These are phyloP conservation scores for Ensete ventricosum DNA, from an alignment of 176 grass and related monocot genomes.

Conservation along the genomic window DNA sequence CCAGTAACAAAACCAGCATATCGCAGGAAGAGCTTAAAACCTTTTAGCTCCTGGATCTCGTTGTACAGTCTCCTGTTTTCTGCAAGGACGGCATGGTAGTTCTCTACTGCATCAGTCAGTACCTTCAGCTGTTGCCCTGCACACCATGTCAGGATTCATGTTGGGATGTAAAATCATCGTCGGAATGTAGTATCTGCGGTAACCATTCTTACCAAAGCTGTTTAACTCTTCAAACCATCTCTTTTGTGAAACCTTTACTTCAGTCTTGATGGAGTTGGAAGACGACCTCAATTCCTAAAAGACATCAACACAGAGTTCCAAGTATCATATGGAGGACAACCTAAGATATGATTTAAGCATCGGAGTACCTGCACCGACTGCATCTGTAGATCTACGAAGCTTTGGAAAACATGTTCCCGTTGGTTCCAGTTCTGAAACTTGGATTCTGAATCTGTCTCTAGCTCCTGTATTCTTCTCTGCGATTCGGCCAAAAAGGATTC, in stretches of 20 bases:
- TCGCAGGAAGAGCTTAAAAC: slow-evolving; percentile 16
- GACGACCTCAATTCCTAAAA: slow-evolving; percentile 73
- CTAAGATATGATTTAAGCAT: slow-evolving; percentile 7
- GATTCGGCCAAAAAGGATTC: slow-evolving; percentile 66
- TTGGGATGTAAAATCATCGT: slow-evolving; percentile 1
- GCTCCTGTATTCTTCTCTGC: slow-evolving; percentile 57
- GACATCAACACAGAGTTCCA: slow-evolving; percentile 18
- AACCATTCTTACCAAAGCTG: slow-evolving; percentile 47
- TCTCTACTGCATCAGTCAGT: slow-evolving; percentile 82
- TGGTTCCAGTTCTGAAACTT: slow-evolving; percentile 69
- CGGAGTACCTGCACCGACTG: slow-evolving; percentile 42
- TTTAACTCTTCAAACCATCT: slow-evolving; percentile 85
- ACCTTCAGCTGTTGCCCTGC: slow-evolving; percentile 65
- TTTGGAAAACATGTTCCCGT: slow-evolving; percentile 63
- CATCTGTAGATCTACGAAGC: slow-evolving; percentile 50
- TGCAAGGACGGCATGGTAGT: slow-evolving; percentile 78
- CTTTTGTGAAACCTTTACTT: slow-evolving; percentile 59
- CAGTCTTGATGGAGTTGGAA: slow-evolving; percentile 66
- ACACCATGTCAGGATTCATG: slow-evolving; percentile 19
- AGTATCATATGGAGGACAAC: slow-evolving; percentile 15
- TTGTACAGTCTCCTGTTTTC: slow-evolving; percentile 94
- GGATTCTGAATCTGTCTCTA: slow-evolving; percentile 53
- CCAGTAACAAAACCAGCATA: not conserved
- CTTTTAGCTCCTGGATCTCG: slow-evolving; percentile 97
- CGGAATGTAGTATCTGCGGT: slow-evolving; percentile 2